A percentile compares a stretch with the other conserved stretches of the same genome.
Conservation (phyloP, 192 early-diverging fungal genomes). For the Podila verticillata region DNA sequence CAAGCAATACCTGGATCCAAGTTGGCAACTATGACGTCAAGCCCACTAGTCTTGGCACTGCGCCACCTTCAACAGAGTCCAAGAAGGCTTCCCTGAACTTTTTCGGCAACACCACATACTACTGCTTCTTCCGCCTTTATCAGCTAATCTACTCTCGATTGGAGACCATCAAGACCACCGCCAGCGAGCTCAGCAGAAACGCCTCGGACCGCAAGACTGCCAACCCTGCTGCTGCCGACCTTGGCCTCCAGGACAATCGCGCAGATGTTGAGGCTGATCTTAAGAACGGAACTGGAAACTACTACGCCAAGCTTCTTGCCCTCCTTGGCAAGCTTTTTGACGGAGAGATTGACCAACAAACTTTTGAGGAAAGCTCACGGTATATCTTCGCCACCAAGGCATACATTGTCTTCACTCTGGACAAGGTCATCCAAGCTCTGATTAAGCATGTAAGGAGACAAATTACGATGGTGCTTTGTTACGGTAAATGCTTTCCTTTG, state of each 20-base stretch:
- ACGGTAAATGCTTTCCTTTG: not conserved
- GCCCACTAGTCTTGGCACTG: slow-evolving; percentile 49
- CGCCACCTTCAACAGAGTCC: slow-evolving; percentile 22
- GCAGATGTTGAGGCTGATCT: slow-evolving; percentile 60
- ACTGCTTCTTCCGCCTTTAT: slow-evolving; percentile 88
- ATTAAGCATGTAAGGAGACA: slow-evolving; percentile 75
- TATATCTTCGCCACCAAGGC: slow-evolving; percentile 91
- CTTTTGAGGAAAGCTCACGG: slow-evolving; percentile 90
- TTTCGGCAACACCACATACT: slow-evolving; percentile 89
- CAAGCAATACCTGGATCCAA: slow-evolving; percentile 50
- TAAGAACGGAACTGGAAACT: slow-evolving; percentile 71
- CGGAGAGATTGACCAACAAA: slow-evolving; percentile 79
- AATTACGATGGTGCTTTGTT: not conserved
- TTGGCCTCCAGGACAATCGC: slow-evolving; percentile 61
- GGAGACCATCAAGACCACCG: slow-evolving; percentile 79
- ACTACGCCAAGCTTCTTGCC: slow-evolving; percentile 81
- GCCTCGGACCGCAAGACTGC: slow-evolving; percentile 62
- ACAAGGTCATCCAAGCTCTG: slow-evolving; percentile 84
- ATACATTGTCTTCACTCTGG: slow-evolving; percentile 89
- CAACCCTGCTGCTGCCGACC: slow-evolving; percentile 68
- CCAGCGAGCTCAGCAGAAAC: slow-evolving; percentile 62
- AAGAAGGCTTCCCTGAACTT: slow-evolving; percentile 66
- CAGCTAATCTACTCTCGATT: slow-evolving; percentile 90
- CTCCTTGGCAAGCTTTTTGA: slow-evolving; percentile 81
- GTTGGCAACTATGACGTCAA: slow-evolving; percentile 51